Base-by-base conservation (phyloP, 495 filamentous ascomycete genomes). In the Hypomontagnella submonticulosa region DNA sequence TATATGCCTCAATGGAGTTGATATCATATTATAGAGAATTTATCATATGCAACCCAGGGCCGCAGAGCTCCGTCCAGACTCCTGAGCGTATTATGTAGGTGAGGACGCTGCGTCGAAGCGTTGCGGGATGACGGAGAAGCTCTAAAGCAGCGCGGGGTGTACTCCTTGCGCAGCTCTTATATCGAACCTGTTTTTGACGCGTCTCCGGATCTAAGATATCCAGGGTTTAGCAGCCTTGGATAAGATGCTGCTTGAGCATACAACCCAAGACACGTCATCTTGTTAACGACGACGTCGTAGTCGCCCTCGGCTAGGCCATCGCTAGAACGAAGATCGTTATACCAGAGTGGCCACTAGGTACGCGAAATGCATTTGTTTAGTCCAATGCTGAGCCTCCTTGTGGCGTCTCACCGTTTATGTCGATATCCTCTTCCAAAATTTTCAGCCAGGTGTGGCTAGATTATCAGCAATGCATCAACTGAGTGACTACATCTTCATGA, bases 391-490 rank as follows among this genome's bases (percentile, higher is more conserved):
- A 37, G 12, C 30, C 12, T 44, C 4, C 51, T 18, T 36, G 38
- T 46, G 47, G 48, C 33, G 23, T 20, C 48, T 46, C 34, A 16
- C 23, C 20, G 15, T 43, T 38, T 34, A 27, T n/a, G 41, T 38
- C 54, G 34, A 42, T 16, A 20, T 36, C 4, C 49, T 37, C 15
- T 34, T 13, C 30, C 19, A n/a, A 20, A 8, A 23, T 9, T 16
- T 36, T 33, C 41, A 41, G 49, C 41, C 20, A 2, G 19, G 7
- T 51, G 19, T 48, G 50, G 63, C 55, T 49, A 36, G n/a, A 23
- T 50, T 34, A 43, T 61, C 55, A 60, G 62, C 55, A 11, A 55
- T 66, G 37, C 56, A 18, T 61, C 34, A 55, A 54, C 20, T 12
- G 40, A 27, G 15, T 34, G 15, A 32, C 36, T 33, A 48, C 27